Conservation (phyloP, 805 yeast genomes). For the Lachancea thermotolerans region DNA sequence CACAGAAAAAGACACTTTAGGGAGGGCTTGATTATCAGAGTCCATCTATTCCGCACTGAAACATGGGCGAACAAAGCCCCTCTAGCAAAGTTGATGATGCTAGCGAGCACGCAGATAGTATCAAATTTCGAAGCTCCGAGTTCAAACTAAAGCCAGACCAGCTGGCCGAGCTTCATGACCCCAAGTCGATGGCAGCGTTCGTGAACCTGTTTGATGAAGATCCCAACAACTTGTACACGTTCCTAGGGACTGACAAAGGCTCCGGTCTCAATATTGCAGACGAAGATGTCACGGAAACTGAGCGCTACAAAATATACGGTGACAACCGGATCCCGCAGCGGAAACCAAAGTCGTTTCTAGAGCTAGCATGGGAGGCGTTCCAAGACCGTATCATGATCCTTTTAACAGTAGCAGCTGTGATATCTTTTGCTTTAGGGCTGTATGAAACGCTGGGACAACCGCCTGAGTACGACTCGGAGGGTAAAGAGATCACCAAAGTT, state of each 20-base stretch:
- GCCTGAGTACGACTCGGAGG: conserved; percentile 69
- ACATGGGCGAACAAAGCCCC: not conserved
- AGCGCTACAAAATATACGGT: conserved; percentile 45
- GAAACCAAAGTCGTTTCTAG: conserved; percentile 59
- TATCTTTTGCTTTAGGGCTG: conserved; percentile 83
- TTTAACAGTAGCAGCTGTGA: conserved; percentile 76
- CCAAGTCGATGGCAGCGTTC: conserved; percentile 26
- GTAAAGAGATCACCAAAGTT: conserved; percentile 69
- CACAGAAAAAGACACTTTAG: no score
- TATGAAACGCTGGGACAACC: conserved; percentile 89
- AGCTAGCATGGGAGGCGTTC: conserved; percentile 73
- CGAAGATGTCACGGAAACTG: conserved; percentile 8
- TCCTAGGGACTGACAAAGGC: conserved; percentile 18
- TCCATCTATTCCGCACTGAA: not conserved
- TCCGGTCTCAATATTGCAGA: conserved; percentile 19
- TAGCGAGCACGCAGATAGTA: not conserved
- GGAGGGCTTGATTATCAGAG: not conserved
- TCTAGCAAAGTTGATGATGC: not conserved
- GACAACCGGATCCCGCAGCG: conserved; percentile 65
- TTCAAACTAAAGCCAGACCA: conserved; percentile 16
- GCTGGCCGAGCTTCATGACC: conserved; percentile 27
- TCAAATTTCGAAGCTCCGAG: not conserved
- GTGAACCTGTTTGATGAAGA: conserved; percentile 19
- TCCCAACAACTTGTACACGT: conserved; percentile 15
- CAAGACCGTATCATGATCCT: conserved; percentile 86